These are phyloP conservation scores for Chrysophaeum taylorii DNA, from an alignment of 352 stramenopile genomes.

Conservation along the genomic window DNA sequence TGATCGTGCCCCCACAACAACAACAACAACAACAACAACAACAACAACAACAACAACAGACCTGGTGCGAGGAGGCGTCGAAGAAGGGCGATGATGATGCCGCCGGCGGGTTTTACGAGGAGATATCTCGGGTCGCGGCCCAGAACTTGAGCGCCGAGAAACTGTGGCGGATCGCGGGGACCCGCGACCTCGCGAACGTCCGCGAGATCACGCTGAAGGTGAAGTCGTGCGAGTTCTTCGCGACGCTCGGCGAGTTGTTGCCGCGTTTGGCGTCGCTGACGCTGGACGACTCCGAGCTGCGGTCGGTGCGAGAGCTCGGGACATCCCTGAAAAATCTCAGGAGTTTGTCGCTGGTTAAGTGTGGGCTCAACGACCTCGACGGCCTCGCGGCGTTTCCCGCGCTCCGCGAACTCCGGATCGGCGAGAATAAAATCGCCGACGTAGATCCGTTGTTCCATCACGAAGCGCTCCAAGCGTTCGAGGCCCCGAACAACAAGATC, in stretches of 20 bases:
- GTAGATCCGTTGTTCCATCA: neutral
- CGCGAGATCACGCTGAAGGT: neutral
- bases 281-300: neutral
- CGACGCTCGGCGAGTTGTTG: slow-evolving; percentile 1
- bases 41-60: too few species aligned
- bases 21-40: too few species aligned
- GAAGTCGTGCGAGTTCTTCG: neutral
- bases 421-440: neutral
- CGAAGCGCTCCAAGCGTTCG: neutral
- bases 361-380: slow-evolving; percentile 1
- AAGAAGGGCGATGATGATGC: too few species aligned
- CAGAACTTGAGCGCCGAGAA: neutral
- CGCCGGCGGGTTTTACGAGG: too few species aligned
- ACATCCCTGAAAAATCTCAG: neutral
- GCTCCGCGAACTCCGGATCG: neutral
- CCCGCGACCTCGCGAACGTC: neutral
- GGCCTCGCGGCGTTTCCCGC: neutral
- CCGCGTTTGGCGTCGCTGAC: neutral
- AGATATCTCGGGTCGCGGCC: neutral
- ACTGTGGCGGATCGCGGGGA: neutral
- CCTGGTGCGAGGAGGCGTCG: too few species aligned
- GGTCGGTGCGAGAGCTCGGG: neutral
- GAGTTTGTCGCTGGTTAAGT: neutral
- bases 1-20: too few species aligned
- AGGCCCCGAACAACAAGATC: neutral